Evolutionary conservation across 106 monocot genomes (phyloP).

Genomic region (Triglochin maritima): DNA sequence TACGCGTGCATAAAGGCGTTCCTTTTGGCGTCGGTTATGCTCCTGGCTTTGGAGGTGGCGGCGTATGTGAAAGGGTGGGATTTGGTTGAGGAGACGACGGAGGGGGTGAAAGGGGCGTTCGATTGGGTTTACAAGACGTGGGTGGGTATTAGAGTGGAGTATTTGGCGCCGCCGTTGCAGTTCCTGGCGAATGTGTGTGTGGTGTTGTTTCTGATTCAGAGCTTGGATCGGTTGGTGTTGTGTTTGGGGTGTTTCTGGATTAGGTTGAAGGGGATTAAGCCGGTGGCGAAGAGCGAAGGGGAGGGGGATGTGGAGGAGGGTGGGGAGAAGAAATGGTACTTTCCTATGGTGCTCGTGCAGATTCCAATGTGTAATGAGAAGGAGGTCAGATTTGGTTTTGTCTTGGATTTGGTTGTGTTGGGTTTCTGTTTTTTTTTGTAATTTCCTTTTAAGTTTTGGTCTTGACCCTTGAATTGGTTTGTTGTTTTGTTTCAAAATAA

Average conservation of each 20-base stretch:
- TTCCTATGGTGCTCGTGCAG: conserved; percentile 65
- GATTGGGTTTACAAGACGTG: conserved; percentile 39
- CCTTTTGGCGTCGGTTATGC: conserved; percentile 24
- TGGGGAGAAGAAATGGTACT: conserved; percentile 11
- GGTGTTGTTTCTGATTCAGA: conserved; percentile 48
- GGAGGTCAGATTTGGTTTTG: conserved; percentile 6
- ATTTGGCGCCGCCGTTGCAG: conserved; percentile 36
- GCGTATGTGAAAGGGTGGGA: conserved; percentile 66
- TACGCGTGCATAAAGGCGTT: conserved; percentile 47
- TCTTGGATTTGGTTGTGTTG: neutral
- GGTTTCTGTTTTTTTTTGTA: neutral
- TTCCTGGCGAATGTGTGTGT: conserved; percentile 40
- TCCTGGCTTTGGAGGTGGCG: conserved; percentile 37
- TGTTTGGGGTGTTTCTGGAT: conserved; percentile 70
- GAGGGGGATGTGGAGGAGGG: conserved; percentile 7
- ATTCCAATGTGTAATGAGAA: conserved; percentile 67
- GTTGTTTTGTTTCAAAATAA: too few species aligned
- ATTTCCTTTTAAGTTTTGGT: neutral
- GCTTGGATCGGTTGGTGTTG: conserved; percentile 32
- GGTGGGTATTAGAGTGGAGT: conserved; percentile 32
- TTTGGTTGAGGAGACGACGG: conserved; percentile 19
- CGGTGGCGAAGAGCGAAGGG: conserved; percentile 14
- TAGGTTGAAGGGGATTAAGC: conserved; percentile 40
- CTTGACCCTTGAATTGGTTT: too few species aligned
- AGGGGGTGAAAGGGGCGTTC: conserved; percentile 14